Conservation (phyloP, 2,329 filamentous ascomycete genomes). For the Penicillium digitatum region DNA sequence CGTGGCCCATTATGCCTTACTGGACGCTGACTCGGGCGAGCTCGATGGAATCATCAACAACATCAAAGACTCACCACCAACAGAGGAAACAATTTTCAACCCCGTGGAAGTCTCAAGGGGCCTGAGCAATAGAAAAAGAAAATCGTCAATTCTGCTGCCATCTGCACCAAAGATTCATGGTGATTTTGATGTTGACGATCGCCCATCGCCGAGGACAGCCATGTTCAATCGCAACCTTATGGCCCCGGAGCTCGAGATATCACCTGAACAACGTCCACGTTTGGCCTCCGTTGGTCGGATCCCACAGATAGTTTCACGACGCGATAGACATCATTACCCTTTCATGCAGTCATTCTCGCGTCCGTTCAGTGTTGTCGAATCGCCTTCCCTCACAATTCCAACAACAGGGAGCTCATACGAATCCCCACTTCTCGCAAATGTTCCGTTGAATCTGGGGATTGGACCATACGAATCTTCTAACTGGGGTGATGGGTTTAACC, state of each 20-base stretch:
- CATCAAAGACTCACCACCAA: constrained; percentile 40
- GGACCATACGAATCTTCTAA: constrained; percentile 23
- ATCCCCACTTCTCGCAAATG: constrained; percentile 22
- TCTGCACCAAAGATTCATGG: constrained; percentile 39
- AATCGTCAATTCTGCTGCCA: constrained; percentile 41
- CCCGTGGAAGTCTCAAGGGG: constrained; percentile 27
- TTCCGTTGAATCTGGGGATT: constrained; percentile 9
- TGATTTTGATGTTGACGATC: constrained; percentile 29
- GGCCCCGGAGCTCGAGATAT: constrained; percentile 14
- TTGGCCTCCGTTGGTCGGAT: constrained; percentile 81
- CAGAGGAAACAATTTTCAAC: constrained; percentile 27
- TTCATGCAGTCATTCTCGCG: constrained; percentile 80
- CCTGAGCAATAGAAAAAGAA: constrained; percentile 33
- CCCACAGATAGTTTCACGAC: constrained; percentile 69
- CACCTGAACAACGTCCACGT: constrained; percentile 49
- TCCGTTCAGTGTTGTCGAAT: constrained; percentile 60
- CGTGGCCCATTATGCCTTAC: constrained; percentile 57
- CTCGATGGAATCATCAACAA: constrained; percentile 40
- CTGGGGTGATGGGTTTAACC: constrained; percentile 27
- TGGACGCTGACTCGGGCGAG: constrained; percentile 46
- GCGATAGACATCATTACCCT: constrained; percentile 59
- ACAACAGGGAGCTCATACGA: constrained; percentile 23
- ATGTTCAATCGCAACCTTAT: constrained; percentile 33
- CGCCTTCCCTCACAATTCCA: constrained; percentile 40
- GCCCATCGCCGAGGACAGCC: constrained; percentile 35